Percentiles rank a stretch among this genome's conserved stretches.
These are phyloP conservation scores for Trypanosomatidae sp. DNA, from an alignment of 208 protist species.

Conservation along the genomic window DNA sequence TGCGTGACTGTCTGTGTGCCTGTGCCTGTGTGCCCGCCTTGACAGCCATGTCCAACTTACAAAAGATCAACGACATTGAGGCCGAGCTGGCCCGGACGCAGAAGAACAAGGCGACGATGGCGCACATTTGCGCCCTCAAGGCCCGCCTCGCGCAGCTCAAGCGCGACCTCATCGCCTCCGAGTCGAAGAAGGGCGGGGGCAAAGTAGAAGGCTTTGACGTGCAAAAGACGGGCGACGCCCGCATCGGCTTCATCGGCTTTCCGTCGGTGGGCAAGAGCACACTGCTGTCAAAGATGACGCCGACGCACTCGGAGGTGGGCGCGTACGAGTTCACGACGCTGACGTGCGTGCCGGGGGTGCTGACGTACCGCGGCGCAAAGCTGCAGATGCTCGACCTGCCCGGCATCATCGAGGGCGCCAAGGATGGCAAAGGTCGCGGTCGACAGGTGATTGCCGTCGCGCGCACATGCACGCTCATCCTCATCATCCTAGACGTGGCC, in stretches of 20 bases:
- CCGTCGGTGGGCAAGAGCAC: slow-evolving; percentile 98
- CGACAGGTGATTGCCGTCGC: slow-evolving; percentile 96
- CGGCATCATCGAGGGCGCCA: slow-evolving; percentile 99
- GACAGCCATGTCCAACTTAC: slow-evolving; percentile 26
- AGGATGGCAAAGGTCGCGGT: slow-evolving; percentile 98
- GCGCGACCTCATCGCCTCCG: slow-evolving; percentile 90
- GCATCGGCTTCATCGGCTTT: slow-evolving; percentile 96
- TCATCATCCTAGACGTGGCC: slow-evolving; percentile 96
- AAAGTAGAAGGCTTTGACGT: slow-evolving; percentile 97
- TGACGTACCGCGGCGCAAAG: slow-evolving; percentile 91
- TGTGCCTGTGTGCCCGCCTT: no score
- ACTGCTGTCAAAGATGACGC: slow-evolving; percentile 95
- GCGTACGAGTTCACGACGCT: slow-evolving; percentile 99
- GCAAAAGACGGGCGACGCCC: slow-evolving; percentile 93
- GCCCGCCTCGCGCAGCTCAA: slow-evolving; percentile 97
- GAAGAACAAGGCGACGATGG: slow-evolving; percentile 97
- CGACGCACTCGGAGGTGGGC: slow-evolving; percentile 94
- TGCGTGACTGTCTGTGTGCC: no score
- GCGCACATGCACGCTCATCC: slow-evolving; percentile 96
- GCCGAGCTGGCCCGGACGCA: slow-evolving; percentile 96
- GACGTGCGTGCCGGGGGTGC: slow-evolving; percentile 95
- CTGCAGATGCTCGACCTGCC: slow-evolving; percentile 94
- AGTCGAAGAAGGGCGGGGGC: slow-evolving; percentile 79
- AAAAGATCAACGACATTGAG: slow-evolving; percentile 95
- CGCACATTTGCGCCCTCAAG: slow-evolving; percentile 96